Evolutionary conservation across 495 filamentous ascomycete species (phyloP).

Genomic region (Aspergillus steynii): DNA sequence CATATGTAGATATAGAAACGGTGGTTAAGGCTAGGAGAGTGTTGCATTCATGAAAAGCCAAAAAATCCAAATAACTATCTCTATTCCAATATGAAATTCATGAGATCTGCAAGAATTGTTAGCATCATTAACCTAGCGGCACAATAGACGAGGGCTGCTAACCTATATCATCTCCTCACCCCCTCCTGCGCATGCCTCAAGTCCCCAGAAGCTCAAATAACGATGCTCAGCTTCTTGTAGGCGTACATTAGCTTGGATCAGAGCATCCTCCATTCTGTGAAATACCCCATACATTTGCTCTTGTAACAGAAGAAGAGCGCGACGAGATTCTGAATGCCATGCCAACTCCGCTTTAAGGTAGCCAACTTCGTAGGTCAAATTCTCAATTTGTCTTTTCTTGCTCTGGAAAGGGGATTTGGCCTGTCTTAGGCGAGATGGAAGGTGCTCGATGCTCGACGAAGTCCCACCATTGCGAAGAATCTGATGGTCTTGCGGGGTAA

Average conservation of each 20-base stretch:
- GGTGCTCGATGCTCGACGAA: slow-evolving; percentile 11
- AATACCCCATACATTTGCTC: slow-evolving; percentile 12
- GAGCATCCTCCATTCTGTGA: slow-evolving; percentile 9
- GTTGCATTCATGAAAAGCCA: too few relatives aligned
- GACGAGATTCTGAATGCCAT: slow-evolving; percentile 13
- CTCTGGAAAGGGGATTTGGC: slow-evolving; percentile 2
- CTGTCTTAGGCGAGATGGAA: slow-evolving; percentile 13
- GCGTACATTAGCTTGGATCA: slow-evolving; percentile 6
- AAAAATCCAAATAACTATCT: too few relatives aligned
- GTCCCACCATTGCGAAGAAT: slow-evolving; percentile 15
- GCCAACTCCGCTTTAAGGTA: slow-evolving; percentile 12
- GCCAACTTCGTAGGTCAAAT: slow-evolving; percentile 11
- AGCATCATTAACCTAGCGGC: neutral
- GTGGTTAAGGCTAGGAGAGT: too few relatives aligned
- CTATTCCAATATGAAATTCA: too few relatives aligned
- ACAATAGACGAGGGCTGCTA: neutral
- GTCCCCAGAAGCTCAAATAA: slow-evolving; percentile 11
- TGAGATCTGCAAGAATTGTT: too few relatives aligned
- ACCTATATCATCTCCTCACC: slow-evolving; percentile 3
- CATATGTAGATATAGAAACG: too few relatives aligned
- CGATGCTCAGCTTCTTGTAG: slow-evolving; percentile 11
- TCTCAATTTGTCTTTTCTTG: slow-evolving; percentile 6
- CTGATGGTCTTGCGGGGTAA: slow-evolving; percentile 12
- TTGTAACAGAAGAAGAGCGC: slow-evolving; percentile 10
- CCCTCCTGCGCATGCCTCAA: neutral